Conservation (phyloP, 78 protist species). For the Pigoraptor vietnamica region DNA sequence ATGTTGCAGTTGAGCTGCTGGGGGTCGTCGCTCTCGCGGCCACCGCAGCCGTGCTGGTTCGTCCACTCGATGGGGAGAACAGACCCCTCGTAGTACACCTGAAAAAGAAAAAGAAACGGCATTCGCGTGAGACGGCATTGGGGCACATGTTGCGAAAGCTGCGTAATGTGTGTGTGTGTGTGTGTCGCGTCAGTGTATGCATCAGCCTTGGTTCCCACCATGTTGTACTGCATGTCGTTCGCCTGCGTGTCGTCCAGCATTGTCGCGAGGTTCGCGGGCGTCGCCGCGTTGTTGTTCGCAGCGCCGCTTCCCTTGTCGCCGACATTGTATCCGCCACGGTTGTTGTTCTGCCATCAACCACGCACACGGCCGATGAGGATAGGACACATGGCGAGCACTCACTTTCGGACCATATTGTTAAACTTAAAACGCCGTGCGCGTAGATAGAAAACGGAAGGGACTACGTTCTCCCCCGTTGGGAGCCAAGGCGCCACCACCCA, state of each 20-base stretch:
- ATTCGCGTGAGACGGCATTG: no score
- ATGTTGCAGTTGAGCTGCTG: neutral
- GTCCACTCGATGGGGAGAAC: slow-evolving; percentile 39
- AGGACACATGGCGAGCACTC: neutral
- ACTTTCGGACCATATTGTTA: no score
- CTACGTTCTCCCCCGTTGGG: no score
- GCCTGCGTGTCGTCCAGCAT: neutral
- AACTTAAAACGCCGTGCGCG: no score
- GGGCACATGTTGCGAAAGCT: no score
- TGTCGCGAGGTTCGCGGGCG: neutral
- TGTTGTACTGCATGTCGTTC: neutral
- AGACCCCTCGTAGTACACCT: slow-evolving; percentile 22
- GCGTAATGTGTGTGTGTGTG: no score
- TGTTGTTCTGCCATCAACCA: slow-evolving; percentile 51
- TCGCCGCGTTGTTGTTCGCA: slow-evolving; percentile 23
- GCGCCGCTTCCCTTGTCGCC: neutral
- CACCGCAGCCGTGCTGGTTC: slow-evolving; percentile 47
- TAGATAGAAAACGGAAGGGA: no score
- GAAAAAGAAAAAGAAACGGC: neutral
- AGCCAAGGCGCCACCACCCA: no score
- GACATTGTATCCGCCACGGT: slow-evolving; percentile 32
- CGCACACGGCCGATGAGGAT: neutral
- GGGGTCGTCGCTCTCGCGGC: neutral
- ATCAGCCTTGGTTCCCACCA: neutral
- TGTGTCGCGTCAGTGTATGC: neutral